A percentile compares a stretch with the other conserved stretches of the same genome.
phyloP scores from a whole-genome alignment of 108 stramenopile species.

The Cyclotella kingstonii region DNA sequence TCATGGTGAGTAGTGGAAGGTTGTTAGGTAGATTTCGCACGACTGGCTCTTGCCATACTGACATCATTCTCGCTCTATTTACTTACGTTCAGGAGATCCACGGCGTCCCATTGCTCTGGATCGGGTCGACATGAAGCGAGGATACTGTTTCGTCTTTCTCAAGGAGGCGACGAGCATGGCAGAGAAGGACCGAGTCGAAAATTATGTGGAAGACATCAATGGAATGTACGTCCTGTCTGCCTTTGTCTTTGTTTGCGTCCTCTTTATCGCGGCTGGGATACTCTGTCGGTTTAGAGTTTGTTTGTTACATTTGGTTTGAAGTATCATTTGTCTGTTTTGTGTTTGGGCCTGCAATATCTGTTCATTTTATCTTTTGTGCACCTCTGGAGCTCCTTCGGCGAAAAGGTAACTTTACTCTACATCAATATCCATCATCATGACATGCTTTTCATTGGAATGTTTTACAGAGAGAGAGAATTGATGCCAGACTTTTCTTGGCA shows the following conservation, averaged over 20 bases:
- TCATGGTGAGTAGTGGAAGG: background rate
- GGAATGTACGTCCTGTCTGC: constrained; percentile 86
- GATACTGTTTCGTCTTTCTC: constrained; percentile 83
- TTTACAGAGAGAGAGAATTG: no score
- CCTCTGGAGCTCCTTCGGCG: no score
- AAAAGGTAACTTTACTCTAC: no score
- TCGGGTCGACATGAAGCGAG: constrained; percentile 78
- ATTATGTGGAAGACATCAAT: constrained; percentile 66
- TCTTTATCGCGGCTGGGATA: no score
- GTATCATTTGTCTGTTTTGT: no score
- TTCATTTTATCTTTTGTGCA: no score
- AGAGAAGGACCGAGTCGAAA: constrained; percentile 68
- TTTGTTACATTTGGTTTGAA: no score
- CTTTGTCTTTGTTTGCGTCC: no score
- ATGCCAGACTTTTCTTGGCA: no score
- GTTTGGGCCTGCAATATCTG: no score
- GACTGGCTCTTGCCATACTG: background rate
- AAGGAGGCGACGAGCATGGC: constrained; percentile 61
- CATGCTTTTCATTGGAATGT: no score
- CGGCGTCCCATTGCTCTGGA: constrained; percentile 55
- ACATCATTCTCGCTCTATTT: background rate
- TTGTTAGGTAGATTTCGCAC: background rate
- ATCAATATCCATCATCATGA: no score
- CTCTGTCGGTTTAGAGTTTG: background rate
- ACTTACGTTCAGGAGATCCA: background rate